Conservation (phyloP, 1,284 basidiomycete species). For the Boletus albobrunnescens region DNA sequence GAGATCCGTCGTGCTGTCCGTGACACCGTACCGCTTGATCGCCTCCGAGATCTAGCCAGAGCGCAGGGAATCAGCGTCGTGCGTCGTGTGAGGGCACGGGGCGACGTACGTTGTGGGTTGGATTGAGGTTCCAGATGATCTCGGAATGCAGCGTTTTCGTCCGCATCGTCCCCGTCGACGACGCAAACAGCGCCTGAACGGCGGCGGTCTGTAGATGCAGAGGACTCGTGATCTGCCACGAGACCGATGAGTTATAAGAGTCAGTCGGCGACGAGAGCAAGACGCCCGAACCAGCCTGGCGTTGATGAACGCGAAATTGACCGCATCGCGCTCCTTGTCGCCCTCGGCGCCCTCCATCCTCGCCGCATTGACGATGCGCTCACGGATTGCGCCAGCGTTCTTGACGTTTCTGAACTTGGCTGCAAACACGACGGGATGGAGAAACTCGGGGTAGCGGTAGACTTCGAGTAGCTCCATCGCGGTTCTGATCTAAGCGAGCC, state of each 20-base stretch:
- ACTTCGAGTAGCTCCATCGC: slow-evolving; percentile 47
- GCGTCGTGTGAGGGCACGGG: no score
- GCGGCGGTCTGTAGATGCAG: slow-evolving; percentile 79
- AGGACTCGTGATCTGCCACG: slow-evolving; percentile 65
- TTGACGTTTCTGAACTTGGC: slow-evolving; percentile 66
- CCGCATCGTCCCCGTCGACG: slow-evolving; percentile 52
- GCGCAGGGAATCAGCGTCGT: no score
- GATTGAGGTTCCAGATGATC: slow-evolving; percentile 78
- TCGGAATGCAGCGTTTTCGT: slow-evolving; percentile 86
- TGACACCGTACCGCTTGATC: slow-evolving; percentile 79
- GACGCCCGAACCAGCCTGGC: slow-evolving; percentile 60
- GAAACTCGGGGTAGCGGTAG: slow-evolving; percentile 52
- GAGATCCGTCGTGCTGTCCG: slow-evolving; percentile 61
- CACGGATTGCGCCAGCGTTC: slow-evolving; percentile 59
- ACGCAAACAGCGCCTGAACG: slow-evolving; percentile 72
- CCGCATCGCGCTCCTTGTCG: slow-evolving; percentile 61
- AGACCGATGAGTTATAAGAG: slow-evolving; percentile 1
- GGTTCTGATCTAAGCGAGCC: slow-evolving; percentile 8
- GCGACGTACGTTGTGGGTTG: slow-evolving; percentile 71
- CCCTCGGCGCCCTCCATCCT: slow-evolving; percentile 56
- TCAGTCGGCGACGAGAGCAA: no score
- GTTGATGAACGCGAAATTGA: slow-evolving; percentile 90
- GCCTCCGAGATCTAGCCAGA: slow-evolving; percentile 77
- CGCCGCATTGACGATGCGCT: slow-evolving; percentile 68
- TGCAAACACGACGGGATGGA: slow-evolving; percentile 49